phyloP scores from a whole-genome alignment of 345 rosid genomes.

The Rhizophora apiculata region DNA sequence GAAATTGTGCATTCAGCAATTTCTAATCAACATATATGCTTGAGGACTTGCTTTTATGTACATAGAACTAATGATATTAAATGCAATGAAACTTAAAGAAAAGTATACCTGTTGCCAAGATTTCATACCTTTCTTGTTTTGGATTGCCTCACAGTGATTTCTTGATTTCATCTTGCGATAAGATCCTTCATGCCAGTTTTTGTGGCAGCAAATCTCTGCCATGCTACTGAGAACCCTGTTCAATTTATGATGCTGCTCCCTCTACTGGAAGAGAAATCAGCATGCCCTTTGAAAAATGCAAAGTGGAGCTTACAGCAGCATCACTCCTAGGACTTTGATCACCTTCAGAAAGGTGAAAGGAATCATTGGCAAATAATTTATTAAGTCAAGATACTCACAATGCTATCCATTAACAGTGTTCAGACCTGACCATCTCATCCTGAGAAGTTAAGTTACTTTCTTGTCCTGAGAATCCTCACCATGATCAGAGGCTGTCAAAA shows the following conservation, averaged over 20 bases:
- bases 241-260: constrained; percentile 59
- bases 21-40: too few relatives aligned
- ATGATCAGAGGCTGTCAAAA: constrained; percentile 46
- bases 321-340: constrained; percentile 29
- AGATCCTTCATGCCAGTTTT: constrained; percentile 90
- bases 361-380: constrained; percentile 44
- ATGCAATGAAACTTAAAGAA: too few relatives aligned
- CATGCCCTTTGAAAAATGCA: constrained; percentile 37
- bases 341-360: constrained; percentile 33
- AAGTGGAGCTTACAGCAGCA: constrained; percentile 25
- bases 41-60: too few relatives aligned
- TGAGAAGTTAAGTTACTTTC: constrained; percentile 24
- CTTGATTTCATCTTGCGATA: constrained; percentile 78
- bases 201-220: constrained; percentile 64
- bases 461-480: constrained; percentile 47
- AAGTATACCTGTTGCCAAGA: background rate
- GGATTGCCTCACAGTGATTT: constrained; percentile 70
- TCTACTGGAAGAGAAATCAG: constrained; percentile 55
- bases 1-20: too few relatives aligned
- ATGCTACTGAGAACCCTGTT: constrained; percentile 63
- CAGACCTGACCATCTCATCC: constrained; percentile 52
- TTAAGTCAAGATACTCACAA: constrained; percentile 46
- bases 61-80: too few relatives aligned
- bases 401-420: constrained; percentile 43
- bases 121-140: constrained; percentile 61